Base-by-base conservation (phyloP, 306 rosid species). In the Glycine latifolia region DNA sequence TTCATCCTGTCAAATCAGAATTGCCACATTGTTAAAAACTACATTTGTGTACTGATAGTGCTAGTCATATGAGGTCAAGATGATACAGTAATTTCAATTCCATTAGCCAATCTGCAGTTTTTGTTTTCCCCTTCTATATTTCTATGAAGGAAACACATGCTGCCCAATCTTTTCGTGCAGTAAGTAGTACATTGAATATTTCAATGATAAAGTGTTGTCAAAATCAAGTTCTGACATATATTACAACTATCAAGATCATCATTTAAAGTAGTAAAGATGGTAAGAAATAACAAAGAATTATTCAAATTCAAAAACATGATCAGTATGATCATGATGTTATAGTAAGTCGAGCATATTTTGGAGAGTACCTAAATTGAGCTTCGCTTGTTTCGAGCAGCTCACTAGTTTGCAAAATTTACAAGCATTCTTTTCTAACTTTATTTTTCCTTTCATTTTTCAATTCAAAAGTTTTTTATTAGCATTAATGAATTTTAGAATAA, bases 1-100 rank as follows among this genome's bases (percentile, higher is more conserved):
- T 88, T 95, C 97, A 4, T 91, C 98, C 97, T 95, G 88, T 37
- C 83, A 87, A 54, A 80, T 72, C 82, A 80, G 76, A 60, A 67
- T 10, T 61, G 61, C 67, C 59, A 75, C 17, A 20, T 71, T 33
- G 65, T 61, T 65, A 76, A 60, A 72, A 60, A 71, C 58, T 67
- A 67, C 65, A 56, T 12, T 39, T 58, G 10, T 14, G 39, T 52
- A 50, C 44, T 48, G 3, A 31, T 58, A 71, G 54, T 50, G 5
- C n/a, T 10, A 49, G 37, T 39, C 11, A 53, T 75, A 83, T 50
- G 41, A 37, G 16, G 65, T 75, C 53, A 70, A 70, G 37, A 62
- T 1, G 49, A 26, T 31, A 73, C 17, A 73, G 54, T 41, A 50
- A 76, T 35, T 41, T 41, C 13, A 69, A 46, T 15, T 71, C n/a